These are phyloP conservation scores for Proliferodiscus dingleyae DNA, from an alignment of 2,329 filamentous ascomycete species.

Conservation along the genomic window DNA sequence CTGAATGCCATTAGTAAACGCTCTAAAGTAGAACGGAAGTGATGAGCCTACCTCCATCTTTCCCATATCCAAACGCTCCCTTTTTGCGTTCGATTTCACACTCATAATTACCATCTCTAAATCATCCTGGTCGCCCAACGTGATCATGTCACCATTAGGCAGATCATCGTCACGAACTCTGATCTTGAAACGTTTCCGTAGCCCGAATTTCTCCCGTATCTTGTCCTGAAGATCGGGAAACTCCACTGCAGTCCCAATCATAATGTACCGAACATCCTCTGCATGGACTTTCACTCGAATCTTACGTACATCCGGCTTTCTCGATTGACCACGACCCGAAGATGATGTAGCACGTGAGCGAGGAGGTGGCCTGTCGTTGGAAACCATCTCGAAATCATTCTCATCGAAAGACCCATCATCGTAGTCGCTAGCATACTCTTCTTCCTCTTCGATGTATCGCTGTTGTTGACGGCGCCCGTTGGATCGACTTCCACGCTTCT, in stretches of 20 bases:
- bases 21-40: background rate
- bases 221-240: conserved; percentile 74
- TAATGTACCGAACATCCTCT: conserved; percentile 88
- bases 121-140: conserved; percentile 94
- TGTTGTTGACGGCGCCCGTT: conserved; percentile 42
- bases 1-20: too few relatives aligned
- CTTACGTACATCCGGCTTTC: conserved; percentile 64
- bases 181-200: conserved; percentile 77
- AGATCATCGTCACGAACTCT: conserved; percentile 79
- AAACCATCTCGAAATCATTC: conserved; percentile 75
- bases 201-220: conserved; percentile 81
- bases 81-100: conserved; percentile 63
- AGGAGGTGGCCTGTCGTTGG: conserved; percentile 42
- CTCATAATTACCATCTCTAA: conserved; percentile 78
- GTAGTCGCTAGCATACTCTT: conserved; percentile 68
- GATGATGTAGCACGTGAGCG: conserved; percentile 35
- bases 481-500: conserved; percentile 36
- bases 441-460: conserved; percentile 75
- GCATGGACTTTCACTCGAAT: conserved; percentile 89
- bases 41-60: conserved; percentile 81
- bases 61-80: conserved; percentile 73
- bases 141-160: conserved; percentile 84
- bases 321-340: conserved; percentile 49
- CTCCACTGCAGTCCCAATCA: conserved; percentile 68
- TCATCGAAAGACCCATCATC: conserved; percentile 68